A percentile compares a stretch with the other conserved stretches of the same genome.
These are phyloP conservation scores for Vigna nakashimae DNA, from an alignment of 306 rosid genomes.

Conservation along the genomic window DNA sequence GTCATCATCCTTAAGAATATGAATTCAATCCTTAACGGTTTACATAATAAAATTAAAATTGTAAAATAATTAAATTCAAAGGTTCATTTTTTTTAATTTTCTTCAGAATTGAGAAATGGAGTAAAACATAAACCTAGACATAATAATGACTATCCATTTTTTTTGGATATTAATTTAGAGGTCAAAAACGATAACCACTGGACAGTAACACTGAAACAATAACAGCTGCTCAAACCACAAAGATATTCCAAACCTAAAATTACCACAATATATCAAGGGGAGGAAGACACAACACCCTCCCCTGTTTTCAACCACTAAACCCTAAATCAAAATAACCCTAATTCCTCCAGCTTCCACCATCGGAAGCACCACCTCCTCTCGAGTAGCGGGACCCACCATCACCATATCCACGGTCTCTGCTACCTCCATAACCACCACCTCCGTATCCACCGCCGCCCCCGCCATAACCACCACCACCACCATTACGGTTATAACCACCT, in stretches of 20 bases:
- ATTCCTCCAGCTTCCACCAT: slow-evolving; percentile 80
- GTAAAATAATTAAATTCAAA: too few species aligned
- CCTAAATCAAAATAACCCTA: slow-evolving; percentile 5
- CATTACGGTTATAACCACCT: slow-evolving; percentile 40
- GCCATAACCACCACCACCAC: slow-evolving; percentile 43
- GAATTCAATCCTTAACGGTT: too few species aligned
- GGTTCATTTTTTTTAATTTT: too few species aligned
- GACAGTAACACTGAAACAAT: slow-evolving; percentile 15
- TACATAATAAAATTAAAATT: too few species aligned
- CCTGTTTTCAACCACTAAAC: not conserved
- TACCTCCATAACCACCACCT: slow-evolving; percentile 57
- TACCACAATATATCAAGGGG: not conserved
- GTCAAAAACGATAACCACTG: slow-evolving; percentile 52
- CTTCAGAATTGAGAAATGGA: too few species aligned
- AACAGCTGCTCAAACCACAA: not conserved
- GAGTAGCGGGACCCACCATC: slow-evolving; percentile 57
- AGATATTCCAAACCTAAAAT: not conserved
- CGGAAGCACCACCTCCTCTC: slow-evolving; percentile 62
- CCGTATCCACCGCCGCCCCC: slow-evolving; percentile 32
- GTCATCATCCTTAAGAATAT: too few species aligned
- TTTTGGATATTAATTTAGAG: slow-evolving; percentile 37
- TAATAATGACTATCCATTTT: slow-evolving; percentile 33
- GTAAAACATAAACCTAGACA: not conserved
- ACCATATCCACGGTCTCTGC: slow-evolving; percentile 51
- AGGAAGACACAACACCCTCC: not conserved